phyloP scores from a whole-genome alignment of 805 yeast genomes.

The Clavispora santaluciae region DNA sequence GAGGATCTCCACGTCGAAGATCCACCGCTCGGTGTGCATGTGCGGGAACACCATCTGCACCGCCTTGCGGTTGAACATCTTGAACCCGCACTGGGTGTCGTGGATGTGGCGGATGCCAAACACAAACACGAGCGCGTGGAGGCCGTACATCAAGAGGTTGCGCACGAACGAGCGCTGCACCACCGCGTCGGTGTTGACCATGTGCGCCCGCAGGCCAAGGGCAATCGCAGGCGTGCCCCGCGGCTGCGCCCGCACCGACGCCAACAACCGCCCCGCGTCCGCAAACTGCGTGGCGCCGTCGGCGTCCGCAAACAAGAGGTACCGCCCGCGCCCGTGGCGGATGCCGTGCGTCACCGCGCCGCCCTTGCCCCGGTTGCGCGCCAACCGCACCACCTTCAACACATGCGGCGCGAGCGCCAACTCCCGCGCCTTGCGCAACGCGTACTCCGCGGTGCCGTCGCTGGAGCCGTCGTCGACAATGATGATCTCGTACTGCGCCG shows the following conservation, averaged over 20 bases:
- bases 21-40: conserved; percentile 98
- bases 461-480: conserved; percentile 89
- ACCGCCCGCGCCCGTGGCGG: conserved; percentile 65
- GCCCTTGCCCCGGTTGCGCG: conserved; percentile 78
- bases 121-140: conserved; percentile 78
- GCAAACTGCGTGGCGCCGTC: conserved; percentile 90
- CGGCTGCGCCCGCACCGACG: conserved; percentile 31
- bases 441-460: conserved; percentile 74
- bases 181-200: conserved; percentile 94
- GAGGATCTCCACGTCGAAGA: conserved; percentile 91
- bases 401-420: conserved; percentile 50
- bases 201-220: conserved; percentile 92
- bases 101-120: conserved; percentile 84
- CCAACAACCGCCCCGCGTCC: conserved; percentile 55
- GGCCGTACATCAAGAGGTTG: conserved; percentile 87
- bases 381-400: conserved; percentile 66
- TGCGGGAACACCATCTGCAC: conserved; percentile 68
- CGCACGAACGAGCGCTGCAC: conserved; percentile 88
- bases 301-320: conserved; percentile 88
- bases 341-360: conserved; percentile 97
- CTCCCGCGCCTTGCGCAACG: conserved; percentile 54
- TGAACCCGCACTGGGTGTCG: conserved; percentile 98
- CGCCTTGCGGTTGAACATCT: conserved; percentile 75
- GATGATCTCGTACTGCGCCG: conserved; percentile 61
- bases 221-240: conserved; percentile 53